phyloP scores from a whole-genome alignment of 2,329 filamentous ascomycete species.

The Epichloe hybrida region DNA sequence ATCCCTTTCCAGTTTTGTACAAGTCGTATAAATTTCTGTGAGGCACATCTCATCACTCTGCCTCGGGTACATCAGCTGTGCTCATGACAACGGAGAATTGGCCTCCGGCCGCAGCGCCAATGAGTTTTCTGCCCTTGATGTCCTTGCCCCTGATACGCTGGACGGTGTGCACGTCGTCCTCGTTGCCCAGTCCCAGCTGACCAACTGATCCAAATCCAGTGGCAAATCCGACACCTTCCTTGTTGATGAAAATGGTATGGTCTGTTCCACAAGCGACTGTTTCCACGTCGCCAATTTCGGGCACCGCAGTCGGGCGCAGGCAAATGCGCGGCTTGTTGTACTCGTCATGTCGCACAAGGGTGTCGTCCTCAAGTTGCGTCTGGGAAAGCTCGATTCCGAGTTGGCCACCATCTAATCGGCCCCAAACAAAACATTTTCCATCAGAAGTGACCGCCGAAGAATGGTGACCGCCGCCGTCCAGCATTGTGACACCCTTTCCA shows the following conservation, averaged over 20 bases:
- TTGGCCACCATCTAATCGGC: slow-evolving; percentile 39
- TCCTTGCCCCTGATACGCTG: slow-evolving; percentile 77
- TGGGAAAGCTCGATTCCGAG: slow-evolving; percentile 38
- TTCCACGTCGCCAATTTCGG: slow-evolving; percentile 37
- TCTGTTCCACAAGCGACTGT: slow-evolving; percentile 53
- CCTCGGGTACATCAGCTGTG: slow-evolving; percentile 12
- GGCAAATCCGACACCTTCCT: slow-evolving; percentile 57
- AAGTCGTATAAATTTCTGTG: not conserved
- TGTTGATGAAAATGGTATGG: slow-evolving; percentile 59
- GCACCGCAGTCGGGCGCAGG: slow-evolving; percentile 3
- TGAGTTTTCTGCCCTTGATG: slow-evolving; percentile 58
- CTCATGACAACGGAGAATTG: slow-evolving; percentile 61
- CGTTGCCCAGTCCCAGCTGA: slow-evolving; percentile 63
- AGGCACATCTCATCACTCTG: not conserved
- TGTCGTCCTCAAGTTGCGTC: slow-evolving; percentile 27
- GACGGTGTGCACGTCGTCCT: slow-evolving; percentile 67
- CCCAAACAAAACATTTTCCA: slow-evolving; percentile 47
- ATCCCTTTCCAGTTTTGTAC: not conserved
- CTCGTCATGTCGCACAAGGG: slow-evolving; percentile 49
- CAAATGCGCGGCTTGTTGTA: slow-evolving; percentile 39
- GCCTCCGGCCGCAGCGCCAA: slow-evolving; percentile 73
- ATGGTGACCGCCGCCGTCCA: slow-evolving; percentile 64
- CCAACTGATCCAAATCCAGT: slow-evolving; percentile 76
- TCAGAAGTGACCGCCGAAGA: slow-evolving; percentile 48
- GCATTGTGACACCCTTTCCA: slow-evolving; percentile 47